Evolutionary conservation across 805 yeast species (phyloP), one percentile per base, ranked within the genome.

Genomic region (Ogataea paradorogensis): DNA sequence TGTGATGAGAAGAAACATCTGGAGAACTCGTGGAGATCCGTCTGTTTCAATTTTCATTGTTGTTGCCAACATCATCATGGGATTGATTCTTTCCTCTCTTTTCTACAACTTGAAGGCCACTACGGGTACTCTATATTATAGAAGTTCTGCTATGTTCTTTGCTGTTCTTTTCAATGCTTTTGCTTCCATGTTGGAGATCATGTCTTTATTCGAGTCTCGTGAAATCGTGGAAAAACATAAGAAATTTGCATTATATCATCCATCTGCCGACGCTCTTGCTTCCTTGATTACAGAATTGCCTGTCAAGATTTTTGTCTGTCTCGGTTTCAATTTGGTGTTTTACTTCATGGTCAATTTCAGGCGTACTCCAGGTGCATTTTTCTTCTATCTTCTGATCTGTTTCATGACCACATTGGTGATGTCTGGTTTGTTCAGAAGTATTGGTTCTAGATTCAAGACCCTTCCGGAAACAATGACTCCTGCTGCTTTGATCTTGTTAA

Each of bases 131-230:
- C 73, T 78, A 48, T 76, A 69, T 54, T 65, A 60, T 50, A 64
- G 87, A 55, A 73, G 80, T 47, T 78, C 84, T 24, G 71, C 80
- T 20, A 65, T 83, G 69, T 83, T 82, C 64, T 80, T 80, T 53
- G 79, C 82, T 21, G 68, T 75, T 28, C 62, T 79, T 50, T 78
- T 77, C 59, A 78, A 78, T 55, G 78, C 82, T 15, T 74, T 79
- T 51, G 65, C 80, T 9, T 78, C 81, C 18, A 52, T 79, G 48
- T 65, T 78, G 55, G 85, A 79, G 58, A 69, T 79, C 42, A 63
- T 74, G 56, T 55, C 76, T 2, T 50, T 76, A 23, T 78, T 66
- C 52, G 79, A 75, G 51, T 69, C 77, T 16, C 66, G 80, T 56
- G 71, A 73, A 7, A 71, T 76, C 40, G 74, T 76, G 25, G 80